Conservation (phyloP, 139 green algal genomes). For the Zygnema circumcarinatum region DNA sequence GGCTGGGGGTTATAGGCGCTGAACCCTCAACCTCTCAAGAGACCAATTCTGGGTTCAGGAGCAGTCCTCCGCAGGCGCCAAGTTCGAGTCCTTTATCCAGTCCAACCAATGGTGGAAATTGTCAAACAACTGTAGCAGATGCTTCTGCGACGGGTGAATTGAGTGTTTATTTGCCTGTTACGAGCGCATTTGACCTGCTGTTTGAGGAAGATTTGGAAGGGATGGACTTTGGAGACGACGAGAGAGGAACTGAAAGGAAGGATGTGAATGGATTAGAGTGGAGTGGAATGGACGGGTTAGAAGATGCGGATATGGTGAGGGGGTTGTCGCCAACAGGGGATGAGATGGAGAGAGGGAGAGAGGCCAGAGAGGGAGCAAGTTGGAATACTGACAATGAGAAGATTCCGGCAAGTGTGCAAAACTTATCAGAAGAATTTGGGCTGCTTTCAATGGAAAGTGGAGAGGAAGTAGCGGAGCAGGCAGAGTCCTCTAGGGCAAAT, state of each 20-base stretch:
- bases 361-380: background rate
- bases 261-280: background rate
- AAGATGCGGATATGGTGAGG: background rate
- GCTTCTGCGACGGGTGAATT: background rate
- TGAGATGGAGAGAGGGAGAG: background rate
- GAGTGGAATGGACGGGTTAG: background rate
- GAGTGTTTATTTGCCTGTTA: too few species aligned
- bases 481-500: background rate
- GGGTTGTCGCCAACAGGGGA: background rate
- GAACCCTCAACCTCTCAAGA: background rate
- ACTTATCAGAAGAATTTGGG: background rate
- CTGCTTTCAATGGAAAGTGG: background rate
- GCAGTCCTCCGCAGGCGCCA: background rate
- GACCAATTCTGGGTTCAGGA: background rate
- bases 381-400: background rate
- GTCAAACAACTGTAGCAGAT: background rate
- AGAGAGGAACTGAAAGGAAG: background rate
- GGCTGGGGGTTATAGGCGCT: background rate
- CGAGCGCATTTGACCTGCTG: background rate
- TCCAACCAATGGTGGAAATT: background rate
- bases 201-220: background rate
- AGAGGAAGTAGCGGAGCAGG: background rate
- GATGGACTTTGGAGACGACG: background rate
- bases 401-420: background rate
- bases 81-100: background rate